Base-by-base conservation (phyloP, 306 rosid genomes). In the Trifolium pratense region DNA sequence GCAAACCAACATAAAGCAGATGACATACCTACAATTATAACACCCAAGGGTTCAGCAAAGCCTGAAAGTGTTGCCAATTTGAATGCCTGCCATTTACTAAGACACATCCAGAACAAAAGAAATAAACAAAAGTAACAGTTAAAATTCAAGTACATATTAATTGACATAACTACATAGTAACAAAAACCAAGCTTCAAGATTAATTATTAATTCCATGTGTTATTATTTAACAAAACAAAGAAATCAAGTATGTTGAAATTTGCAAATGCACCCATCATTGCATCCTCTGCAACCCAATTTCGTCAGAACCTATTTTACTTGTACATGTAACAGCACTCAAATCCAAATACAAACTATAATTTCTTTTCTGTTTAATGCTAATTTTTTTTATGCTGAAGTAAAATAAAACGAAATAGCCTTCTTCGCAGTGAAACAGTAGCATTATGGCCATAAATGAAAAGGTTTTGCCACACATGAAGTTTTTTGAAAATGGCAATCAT, bases 21-120 rank as follows among this genome's bases (percentile, higher is more conserved):
- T 81, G 10, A 71, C 88, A 51, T 88, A 94, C 97, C 99, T 63
- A 91, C 99, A 49, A 94, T 87, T 83, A 91, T 71, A 72, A 94
- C 97, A 69, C 97, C 99, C 68, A 94, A 81, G 62, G 97, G 97
- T 80, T 94, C 97, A 1, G 99, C 97, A 31, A 94, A 82, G 82
- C 99, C 99, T 71, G 99, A 94, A 77, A 94, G 99, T 15, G 97
- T 86, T 32, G 99, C 97, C 82, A 88, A 83, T 83, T 94, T 94
- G 91, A 94, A 94, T 25, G 99, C 99, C 86, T 94, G 88, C 99
- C 99, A 94, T 85, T 91, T 94, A 79, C 97, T 94, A 85, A 62
- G 65, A 80, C 29, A 74, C 58, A 51, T 59, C 68, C 75, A 70
- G 15, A 66, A 73, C 80, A 48, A 26, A n/a, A 65, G 3, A 20